phyloP scores from a whole-genome alignment of 768 basidiomycete genomes.

The Crucibulum laeve region DNA sequence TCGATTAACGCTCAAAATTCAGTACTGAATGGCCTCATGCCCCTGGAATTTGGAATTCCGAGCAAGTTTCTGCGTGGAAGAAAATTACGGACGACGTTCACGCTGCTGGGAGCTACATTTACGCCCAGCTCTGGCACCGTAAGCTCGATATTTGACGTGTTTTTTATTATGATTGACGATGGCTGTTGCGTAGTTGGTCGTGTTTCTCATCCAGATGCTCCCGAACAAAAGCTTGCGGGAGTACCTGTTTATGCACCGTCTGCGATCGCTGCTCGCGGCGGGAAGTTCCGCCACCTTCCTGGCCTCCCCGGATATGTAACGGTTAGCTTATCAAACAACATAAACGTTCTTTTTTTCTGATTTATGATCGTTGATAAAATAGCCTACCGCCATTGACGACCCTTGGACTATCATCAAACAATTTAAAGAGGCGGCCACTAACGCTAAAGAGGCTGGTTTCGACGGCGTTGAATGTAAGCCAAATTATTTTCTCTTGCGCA shows the following conservation, averaged over 20 bases:
- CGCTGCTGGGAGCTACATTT: conserved; percentile 36
- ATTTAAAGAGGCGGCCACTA: too few species aligned
- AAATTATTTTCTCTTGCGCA: too few species aligned
- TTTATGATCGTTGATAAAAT: too few species aligned
- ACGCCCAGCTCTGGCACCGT: conserved; percentile 42
- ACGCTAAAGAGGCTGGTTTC: too few species aligned
- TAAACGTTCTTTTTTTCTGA: too few species aligned
- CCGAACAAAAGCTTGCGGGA: conserved; percentile 32
- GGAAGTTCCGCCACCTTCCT: conserved; percentile 33
- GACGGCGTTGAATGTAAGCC: too few species aligned
- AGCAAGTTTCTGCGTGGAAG: conserved; percentile 41
- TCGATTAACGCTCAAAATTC: background rate
- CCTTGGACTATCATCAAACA: too few species aligned
- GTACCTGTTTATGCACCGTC: conserved; percentile 42
- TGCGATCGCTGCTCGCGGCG: conserved; percentile 35
- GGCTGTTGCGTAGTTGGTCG: conserved; percentile 24
- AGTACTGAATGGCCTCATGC: conserved; percentile 41
- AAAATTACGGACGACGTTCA: conserved; percentile 44
- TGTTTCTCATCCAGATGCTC: conserved; percentile 29
- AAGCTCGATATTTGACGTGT: conserved; percentile 5
- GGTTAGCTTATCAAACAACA: too few species aligned
- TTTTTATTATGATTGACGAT: background rate
- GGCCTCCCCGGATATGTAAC: conserved; percentile 34
- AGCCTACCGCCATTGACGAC: too few species aligned
- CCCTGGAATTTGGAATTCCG: conserved; percentile 42